Conservation (phyloP, 1,139 yeast genomes). For the Pneumocystis murina region DNA sequence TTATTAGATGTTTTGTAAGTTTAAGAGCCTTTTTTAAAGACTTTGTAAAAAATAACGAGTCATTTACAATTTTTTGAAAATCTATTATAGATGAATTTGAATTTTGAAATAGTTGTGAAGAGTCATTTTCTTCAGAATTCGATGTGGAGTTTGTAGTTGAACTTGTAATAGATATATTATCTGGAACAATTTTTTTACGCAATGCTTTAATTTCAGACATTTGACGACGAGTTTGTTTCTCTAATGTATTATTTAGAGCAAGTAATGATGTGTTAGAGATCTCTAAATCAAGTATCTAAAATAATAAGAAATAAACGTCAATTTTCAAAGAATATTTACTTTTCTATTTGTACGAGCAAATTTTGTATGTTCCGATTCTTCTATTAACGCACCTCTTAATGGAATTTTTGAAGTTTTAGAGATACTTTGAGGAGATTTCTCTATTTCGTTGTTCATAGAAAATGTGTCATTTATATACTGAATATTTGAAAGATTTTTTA, state of each 20-base stretch:
- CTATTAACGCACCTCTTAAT: neutral
- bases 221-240: conserved; percentile 14
- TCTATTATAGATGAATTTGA: neutral
- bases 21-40: neutral
- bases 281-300: conserved; percentile 15
- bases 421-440: neutral
- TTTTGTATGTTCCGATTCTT: neutral
- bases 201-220: conserved; percentile 13
- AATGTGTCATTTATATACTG: neutral
- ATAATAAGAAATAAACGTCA: neutral
- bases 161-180: neutral
- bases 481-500: neutral
- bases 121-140: neutral
- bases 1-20: neutral
- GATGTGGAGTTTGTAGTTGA: neutral
- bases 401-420: neutral
- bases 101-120: neutral
- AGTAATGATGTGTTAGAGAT: conserved; percentile 16
- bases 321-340: neutral
- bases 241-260: conserved; percentile 15
- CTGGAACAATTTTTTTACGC: conserved; percentile 2
- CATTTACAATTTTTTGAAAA: neutral
- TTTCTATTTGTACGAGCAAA: conserved; percentile 2
- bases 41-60: neutral
- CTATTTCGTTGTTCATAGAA: neutral